Evolutionary conservation across 148 eudicot species (phyloP).

Genomic region (Camellia sinensis): DNA sequence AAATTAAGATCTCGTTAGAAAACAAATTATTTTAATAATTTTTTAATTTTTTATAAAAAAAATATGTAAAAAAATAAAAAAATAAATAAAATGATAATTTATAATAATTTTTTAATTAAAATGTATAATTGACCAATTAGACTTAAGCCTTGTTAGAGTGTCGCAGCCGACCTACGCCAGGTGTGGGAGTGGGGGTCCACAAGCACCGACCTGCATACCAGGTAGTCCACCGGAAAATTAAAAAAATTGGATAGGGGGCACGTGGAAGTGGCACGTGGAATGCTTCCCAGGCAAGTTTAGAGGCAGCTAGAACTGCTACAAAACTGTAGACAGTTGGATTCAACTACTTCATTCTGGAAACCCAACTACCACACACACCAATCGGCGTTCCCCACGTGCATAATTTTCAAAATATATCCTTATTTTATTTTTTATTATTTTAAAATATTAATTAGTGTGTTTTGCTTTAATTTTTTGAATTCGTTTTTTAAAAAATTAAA

Average conservation of each 20-base stretch:
- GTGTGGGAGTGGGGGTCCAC: not conserved
- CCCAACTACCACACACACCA: not conserved
- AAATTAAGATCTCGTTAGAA: too few relatives aligned
- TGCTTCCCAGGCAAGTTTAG: too few relatives aligned
- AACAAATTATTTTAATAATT: too few relatives aligned
- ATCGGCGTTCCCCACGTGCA: not conserved
- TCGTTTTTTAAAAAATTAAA: too few relatives aligned
- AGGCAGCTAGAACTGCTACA: too few relatives aligned
- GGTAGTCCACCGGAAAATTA: not conserved
- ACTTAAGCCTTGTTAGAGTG: not conserved
- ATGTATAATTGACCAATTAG: too few relatives aligned
- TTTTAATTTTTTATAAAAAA: too few relatives aligned
- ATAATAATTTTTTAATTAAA: too few relatives aligned
- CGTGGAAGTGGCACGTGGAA: slow-evolving; percentile 9
- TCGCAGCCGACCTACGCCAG: not conserved
- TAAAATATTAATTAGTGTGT: not conserved
- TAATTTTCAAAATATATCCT: not conserved
- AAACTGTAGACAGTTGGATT: not conserved
- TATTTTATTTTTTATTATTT: not conserved
- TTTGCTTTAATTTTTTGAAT: too few relatives aligned
- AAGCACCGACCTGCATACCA: not conserved
- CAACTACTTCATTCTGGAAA: not conserved
- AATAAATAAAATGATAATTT: too few relatives aligned
- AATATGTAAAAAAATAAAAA: too few relatives aligned
- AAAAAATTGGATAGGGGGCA: not conserved